Evolutionary conservation across 2,329 filamentous ascomycete species (phyloP).

Genomic region (Exophiala oligosperma): DNA sequence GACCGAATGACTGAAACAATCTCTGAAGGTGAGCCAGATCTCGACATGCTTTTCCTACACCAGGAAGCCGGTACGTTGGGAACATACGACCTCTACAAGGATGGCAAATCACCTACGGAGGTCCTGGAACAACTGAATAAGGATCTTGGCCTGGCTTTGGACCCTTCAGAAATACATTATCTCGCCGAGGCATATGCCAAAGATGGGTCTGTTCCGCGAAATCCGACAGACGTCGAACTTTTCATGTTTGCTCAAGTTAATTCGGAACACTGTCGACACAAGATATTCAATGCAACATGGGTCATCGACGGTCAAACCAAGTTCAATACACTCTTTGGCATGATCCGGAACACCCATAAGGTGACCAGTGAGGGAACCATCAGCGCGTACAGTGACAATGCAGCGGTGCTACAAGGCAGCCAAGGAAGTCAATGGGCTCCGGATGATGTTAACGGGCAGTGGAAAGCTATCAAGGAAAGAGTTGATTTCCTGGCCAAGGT

Average conservation of each 20-base stretch:
- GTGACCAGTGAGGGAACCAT: conserved; percentile 77
- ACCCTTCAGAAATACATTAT: conserved; percentile 88
- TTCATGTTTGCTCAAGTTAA: conserved; percentile 99
- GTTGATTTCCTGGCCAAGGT: conserved; percentile 92
- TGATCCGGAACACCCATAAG: conserved; percentile 94
- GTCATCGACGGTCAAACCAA: conserved; percentile 85
- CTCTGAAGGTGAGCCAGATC: conserved; percentile 64
- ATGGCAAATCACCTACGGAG: conserved; percentile 64
- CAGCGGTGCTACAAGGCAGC: conserved; percentile 80
- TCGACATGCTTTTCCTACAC: conserved; percentile 77
- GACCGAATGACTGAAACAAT: conserved; percentile 96
- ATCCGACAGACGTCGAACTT: conserved; percentile 86
- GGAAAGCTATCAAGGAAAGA: conserved; percentile 81
- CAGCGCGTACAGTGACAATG: conserved; percentile 96
- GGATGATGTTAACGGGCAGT: conserved; percentile 80
- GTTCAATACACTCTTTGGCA: conserved; percentile 80
- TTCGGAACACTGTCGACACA: conserved; percentile 86
- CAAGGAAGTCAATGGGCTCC: conserved; percentile 81
- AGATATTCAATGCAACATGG: conserved; percentile 97
- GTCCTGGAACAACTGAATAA: conserved; percentile 82
- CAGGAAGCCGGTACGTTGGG: conserved; percentile 64
- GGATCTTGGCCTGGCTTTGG: conserved; percentile 79
- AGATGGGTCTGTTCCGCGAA: conserved; percentile 56
- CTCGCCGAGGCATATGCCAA: conserved; percentile 79
- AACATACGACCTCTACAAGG: conserved; percentile 71